Percentiles rank a stretch among this genome's conserved stretches.
Evolutionary conservation across 768 basidiomycete species (phyloP).

Genomic region (Cyclocybe aegerita): DNA sequence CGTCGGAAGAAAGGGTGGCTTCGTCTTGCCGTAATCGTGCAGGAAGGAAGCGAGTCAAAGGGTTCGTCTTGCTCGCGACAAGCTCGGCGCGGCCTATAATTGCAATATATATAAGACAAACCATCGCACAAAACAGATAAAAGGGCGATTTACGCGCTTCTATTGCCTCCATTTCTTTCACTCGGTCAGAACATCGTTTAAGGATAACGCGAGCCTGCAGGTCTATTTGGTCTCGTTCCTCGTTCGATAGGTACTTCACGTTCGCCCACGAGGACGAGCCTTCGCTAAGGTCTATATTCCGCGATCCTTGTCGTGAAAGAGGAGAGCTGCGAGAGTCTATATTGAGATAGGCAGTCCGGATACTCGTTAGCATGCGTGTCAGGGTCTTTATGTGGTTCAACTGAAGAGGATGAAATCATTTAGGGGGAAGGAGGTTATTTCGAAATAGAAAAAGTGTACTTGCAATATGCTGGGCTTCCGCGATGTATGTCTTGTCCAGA

Average conservation of each 20-base stretch:
- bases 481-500: conserved; percentile 65
- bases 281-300: conserved; percentile 54
- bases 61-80: conserved; percentile 61
- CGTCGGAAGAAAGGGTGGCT: conserved; percentile 56
- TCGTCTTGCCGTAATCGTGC: conserved; percentile 62
- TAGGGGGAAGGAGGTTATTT: neutral
- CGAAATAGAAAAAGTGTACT: conserved; percentile 2
- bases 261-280: conserved; percentile 55
- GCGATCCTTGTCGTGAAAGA: conserved; percentile 47
- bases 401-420: conserved; percentile 35
- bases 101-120: conserved; percentile 11
- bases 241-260: conserved; percentile 75
- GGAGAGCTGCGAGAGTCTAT: conserved; percentile 61
- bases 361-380: conserved; percentile 66
- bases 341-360: conserved; percentile 88
- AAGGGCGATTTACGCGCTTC: conserved; percentile 74
- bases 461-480: conserved; percentile 76
- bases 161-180: conserved; percentile 82
- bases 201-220: conserved; percentile 86
- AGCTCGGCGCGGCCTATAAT: conserved; percentile 64
- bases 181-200: conserved; percentile 80
- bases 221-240: conserved; percentile 96
- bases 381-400: conserved; percentile 72
- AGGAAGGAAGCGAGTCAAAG: conserved; percentile 70
- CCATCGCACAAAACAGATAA: conserved; percentile 15